Evolutionary conservation across 148 eudicot species (phyloP).

Genomic region (Rhododendron ferrugineum): DNA sequence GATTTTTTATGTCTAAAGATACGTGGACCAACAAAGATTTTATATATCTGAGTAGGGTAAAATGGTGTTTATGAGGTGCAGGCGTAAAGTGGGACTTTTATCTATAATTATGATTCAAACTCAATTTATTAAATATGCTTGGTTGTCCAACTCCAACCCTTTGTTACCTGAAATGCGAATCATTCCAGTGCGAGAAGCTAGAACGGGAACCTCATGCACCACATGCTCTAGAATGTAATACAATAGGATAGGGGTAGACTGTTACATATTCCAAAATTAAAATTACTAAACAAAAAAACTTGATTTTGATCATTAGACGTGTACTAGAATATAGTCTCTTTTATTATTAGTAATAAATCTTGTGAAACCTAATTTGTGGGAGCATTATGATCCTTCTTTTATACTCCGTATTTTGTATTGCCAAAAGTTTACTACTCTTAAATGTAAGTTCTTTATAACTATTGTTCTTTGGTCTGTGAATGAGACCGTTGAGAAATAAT

Average conservation of each 20-base stretch:
- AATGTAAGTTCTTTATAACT: background rate
- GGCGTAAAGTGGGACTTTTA: background rate
- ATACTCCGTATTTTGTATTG: background rate
- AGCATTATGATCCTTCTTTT: background rate
- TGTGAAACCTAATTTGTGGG: background rate
- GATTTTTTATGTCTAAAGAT: background rate
- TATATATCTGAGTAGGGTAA: background rate
- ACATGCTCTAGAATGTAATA: background rate
- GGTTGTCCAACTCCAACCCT: background rate
- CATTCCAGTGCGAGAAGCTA: background rate
- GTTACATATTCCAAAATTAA: background rate
- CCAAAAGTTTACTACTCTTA: background rate
- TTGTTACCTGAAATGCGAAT: background rate
- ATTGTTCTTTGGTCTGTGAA: background rate
- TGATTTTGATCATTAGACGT: background rate
- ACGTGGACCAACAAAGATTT: background rate
- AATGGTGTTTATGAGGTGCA: background rate
- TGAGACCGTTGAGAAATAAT: background rate
- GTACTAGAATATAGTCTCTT: background rate
- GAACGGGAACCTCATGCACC: background rate
- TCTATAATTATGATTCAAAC: too few species aligned
- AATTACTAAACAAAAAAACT: background rate
- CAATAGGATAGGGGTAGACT: background rate
- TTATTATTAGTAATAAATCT: background rate
- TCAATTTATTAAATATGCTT: background rate